Percentiles rank a stretch among this genome's conserved stretches.
Conservation (phyloP, 2,329 filamentous ascomycete genomes). For the Thelonectria discophora region DNA sequence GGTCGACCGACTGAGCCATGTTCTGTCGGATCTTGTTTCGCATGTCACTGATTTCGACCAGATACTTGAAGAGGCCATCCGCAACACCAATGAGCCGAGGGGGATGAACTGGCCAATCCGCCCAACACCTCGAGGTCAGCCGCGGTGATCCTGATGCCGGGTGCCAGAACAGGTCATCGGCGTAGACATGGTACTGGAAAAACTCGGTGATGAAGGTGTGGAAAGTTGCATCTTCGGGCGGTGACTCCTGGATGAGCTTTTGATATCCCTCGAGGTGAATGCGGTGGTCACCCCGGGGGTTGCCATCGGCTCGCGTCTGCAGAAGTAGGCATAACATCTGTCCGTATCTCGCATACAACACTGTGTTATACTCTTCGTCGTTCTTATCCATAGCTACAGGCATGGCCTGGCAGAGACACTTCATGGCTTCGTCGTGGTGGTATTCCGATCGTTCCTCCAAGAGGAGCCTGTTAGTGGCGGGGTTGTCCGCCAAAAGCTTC, state of each 20-base stretch:
- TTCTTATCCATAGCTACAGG: conserved; percentile 52
- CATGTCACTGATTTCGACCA: conserved; percentile 81
- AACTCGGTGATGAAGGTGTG: conserved; percentile 74
- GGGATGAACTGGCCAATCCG: conserved; percentile 54
- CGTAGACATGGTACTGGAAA: conserved; percentile 82
- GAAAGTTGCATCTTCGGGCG: conserved; percentile 73
- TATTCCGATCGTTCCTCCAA: conserved; percentile 62
- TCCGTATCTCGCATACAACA: conserved; percentile 65
- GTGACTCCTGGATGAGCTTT: conserved; percentile 70
- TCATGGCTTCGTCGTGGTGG: conserved; percentile 65
- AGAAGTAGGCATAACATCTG: conserved; percentile 71
- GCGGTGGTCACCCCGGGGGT: conserved; percentile 74
- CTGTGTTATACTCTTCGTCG: conserved; percentile 55
- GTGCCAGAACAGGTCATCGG: conserved; percentile 68
- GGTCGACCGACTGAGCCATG: conserved; percentile 68
- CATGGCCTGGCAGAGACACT: conserved; percentile 60
- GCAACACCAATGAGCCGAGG: conserved; percentile 79
- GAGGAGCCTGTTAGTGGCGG: conserved; percentile 55
- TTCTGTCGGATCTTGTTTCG: conserved; percentile 77
- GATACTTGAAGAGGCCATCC: conserved; percentile 81
- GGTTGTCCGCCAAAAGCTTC: conserved; percentile 61
- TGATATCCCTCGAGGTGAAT: conserved; percentile 81
- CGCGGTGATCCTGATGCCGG: conserved; percentile 50
- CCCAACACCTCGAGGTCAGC: conserved; percentile 56
- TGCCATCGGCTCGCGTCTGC: conserved; percentile 65